Evolutionary conservation across 768 basidiomycete species (phyloP).

Genomic region (Lepiota subincarnata): DNA sequence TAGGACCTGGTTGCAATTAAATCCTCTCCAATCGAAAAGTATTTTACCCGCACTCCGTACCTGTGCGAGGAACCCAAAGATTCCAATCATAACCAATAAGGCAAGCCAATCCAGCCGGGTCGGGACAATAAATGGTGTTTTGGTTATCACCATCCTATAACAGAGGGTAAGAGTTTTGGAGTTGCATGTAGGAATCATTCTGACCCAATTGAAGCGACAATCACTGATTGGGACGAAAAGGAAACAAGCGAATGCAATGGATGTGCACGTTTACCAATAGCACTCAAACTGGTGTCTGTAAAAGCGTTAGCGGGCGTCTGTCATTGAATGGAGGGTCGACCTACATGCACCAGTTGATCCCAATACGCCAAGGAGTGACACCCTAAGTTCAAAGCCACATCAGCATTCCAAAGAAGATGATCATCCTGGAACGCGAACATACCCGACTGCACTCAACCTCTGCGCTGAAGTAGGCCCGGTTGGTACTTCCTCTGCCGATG

Average conservation of each 20-base stretch:
- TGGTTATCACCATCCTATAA: slow-evolving; percentile 37
- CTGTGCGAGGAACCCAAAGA: slow-evolving; percentile 48
- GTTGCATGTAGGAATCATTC: slow-evolving; percentile 9
- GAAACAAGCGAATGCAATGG: slow-evolving; percentile 64
- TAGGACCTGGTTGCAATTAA: slow-evolving; percentile 8
- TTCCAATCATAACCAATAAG: slow-evolving; percentile 41
- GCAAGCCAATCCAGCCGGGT: slow-evolving; percentile 36
- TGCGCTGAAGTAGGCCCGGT: slow-evolving; percentile 26
- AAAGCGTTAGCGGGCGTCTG: not conserved
- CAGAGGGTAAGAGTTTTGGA: not conserved
- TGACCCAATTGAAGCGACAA: slow-evolving; percentile 29
- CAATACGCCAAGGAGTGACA: slow-evolving; percentile 61
- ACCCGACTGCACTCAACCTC: slow-evolving; percentile 60
- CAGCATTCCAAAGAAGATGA: not conserved
- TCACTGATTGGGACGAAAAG: slow-evolving; percentile 54
- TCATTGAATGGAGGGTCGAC: slow-evolving; percentile 18
- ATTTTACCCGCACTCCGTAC: slow-evolving; percentile 14
- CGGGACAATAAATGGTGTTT: slow-evolving; percentile 37
- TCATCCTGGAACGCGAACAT: slow-evolving; percentile 10
- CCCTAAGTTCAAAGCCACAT: slow-evolving; percentile 27
- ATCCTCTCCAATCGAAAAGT: not conserved
- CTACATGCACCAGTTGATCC: slow-evolving; percentile 67
- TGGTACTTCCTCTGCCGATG: not conserved
- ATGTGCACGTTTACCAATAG: slow-evolving; percentile 69
- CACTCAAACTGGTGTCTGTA: slow-evolving; percentile 38